Percentiles rank a stretch among this genome's conserved stretches.
Evolutionary conservation across 2,329 filamentous ascomycete species (phyloP).

Genomic region (Aspergillus pseudotamarii): DNA sequence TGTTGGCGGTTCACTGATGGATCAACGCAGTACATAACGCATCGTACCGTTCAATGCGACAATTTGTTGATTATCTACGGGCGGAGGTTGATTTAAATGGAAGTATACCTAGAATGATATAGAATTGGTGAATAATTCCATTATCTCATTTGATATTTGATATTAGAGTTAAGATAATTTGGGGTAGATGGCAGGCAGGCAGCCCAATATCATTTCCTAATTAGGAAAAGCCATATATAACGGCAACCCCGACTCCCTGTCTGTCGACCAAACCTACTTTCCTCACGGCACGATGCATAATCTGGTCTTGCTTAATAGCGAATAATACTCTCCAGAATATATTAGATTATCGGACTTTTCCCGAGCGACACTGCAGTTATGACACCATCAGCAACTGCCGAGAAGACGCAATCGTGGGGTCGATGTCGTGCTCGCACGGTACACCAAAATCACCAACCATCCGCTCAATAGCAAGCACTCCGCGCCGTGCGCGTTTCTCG

Average conservation of each 20-base stretch:
- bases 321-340: not conserved
- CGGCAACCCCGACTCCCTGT: not conserved
- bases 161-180: not conserved
- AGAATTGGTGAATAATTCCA: not conserved
- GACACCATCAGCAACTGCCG: conserved; percentile 3
- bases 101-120: not conserved
- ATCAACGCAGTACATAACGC: not conserved
- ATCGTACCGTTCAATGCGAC: not conserved
- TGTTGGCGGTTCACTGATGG: not conserved
- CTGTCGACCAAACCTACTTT: not conserved
- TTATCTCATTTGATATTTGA: not conserved
- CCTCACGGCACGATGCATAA: not conserved
- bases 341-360: not conserved
- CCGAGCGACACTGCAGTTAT: not conserved
- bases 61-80: not conserved
- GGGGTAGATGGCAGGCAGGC: not conserved
- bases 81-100: not conserved
- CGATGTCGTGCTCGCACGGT: conserved; percentile 16
- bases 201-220: not conserved
- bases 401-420: conserved; percentile 14
- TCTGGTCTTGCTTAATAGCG: not conserved
- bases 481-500: not conserved
- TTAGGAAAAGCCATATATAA: not conserved
- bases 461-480: not conserved
- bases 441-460: not conserved